Percentiles rank a stretch among this genome's conserved stretches.
Conservation (phyloP, 345 rosid genomes). For the Toxicodendron radicans region DNA sequence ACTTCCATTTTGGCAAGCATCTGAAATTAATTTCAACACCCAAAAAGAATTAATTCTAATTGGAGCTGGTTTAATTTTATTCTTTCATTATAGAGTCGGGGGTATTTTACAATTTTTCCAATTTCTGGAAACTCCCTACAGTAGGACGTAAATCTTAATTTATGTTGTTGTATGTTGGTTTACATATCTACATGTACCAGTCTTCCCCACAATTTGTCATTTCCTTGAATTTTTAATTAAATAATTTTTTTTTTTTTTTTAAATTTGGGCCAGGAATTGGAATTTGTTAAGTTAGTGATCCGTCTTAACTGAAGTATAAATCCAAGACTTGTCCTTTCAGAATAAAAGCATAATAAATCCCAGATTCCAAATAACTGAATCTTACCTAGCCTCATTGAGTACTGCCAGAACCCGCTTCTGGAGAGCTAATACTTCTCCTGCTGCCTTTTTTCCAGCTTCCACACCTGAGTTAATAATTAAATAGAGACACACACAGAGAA, state of each 20-base stretch:
- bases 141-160: no score
- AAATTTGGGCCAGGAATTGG: not conserved
- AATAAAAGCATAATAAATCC: conserved; percentile 7
- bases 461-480: conserved; percentile 55
- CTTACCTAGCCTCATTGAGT: conserved; percentile 90
- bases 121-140: no score
- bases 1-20: not conserved
- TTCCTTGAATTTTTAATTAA: not conserved
- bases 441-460: conserved; percentile 98
- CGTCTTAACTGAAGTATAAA: not conserved
- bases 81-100: not conserved
- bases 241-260: not conserved
- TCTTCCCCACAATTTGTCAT: not conserved
- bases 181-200: not conserved
- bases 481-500: conserved; percentile 10
- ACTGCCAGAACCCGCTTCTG: conserved; percentile 94
- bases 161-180: no score
- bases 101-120: no score
- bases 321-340: not conserved
- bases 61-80: not conserved
- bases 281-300: not conserved
- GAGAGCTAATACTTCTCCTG: conserved; percentile 92
- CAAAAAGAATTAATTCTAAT: not conserved
- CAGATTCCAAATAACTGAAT: conserved; percentile 9
- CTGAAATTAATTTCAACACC: not conserved